phyloP scores from a whole-genome alignment of 257 asterid genomes.

The Salvia hispanica region DNA sequence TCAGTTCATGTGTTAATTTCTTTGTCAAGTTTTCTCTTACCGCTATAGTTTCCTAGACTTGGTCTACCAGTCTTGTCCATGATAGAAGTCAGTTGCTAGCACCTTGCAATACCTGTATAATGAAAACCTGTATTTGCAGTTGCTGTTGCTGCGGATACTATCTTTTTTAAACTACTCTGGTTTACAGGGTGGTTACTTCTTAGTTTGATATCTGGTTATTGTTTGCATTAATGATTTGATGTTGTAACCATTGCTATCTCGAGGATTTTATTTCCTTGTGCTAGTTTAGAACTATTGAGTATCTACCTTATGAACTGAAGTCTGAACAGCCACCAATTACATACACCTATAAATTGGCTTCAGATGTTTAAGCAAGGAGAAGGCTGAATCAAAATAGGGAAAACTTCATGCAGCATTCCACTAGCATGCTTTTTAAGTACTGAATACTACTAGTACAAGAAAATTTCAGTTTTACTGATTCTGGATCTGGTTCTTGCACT shows the following conservation, averaged over 20 bases:
- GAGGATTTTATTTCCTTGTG: background rate
- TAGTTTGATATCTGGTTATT: background rate
- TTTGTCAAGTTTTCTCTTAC: background rate
- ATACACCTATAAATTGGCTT: background rate
- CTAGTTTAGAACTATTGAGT: slow-evolving; percentile 11
- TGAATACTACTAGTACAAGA: background rate
- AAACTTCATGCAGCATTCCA: background rate
- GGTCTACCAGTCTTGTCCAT: slow-evolving; percentile 4
- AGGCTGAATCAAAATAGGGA: background rate
- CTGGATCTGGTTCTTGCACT: background rate
- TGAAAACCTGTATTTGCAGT: background rate
- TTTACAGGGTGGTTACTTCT: background rate
- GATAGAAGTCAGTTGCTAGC: slow-evolving; percentile 19
- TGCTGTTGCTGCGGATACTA: slow-evolving; percentile 15
- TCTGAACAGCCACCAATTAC: background rate
- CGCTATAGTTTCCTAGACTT: slow-evolving; percentile 1
- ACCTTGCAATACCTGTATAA: slow-evolving; percentile 10
- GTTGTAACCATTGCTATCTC: background rate
- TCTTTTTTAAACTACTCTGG: slow-evolving; percentile 13
- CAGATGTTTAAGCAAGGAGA: background rate
- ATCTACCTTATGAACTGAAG: background rate
- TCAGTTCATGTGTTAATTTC: background rate
- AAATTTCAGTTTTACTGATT: background rate
- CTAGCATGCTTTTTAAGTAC: slow-evolving; percentile 4
- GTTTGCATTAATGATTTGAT: slow-evolving; percentile 8